phyloP scores from a whole-genome alignment of 2,329 filamentous ascomycete genomes.

The Colletotrichum acutatum region DNA sequence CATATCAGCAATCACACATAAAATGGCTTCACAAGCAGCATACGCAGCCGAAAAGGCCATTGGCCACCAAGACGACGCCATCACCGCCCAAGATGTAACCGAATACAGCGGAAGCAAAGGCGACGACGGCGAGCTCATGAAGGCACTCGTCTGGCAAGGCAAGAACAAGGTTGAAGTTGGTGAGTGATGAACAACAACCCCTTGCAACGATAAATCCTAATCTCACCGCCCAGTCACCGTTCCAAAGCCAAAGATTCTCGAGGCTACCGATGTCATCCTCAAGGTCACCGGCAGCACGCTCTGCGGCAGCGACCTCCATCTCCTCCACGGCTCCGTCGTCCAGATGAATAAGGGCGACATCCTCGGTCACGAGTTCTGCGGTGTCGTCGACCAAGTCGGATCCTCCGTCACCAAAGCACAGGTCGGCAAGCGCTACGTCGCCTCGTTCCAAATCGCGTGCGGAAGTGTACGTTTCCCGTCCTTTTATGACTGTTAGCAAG shows the following conservation, averaged over 20 bases:
- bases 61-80: slow-evolving; percentile 74
- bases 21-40: slow-evolving; percentile 75
- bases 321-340: slow-evolving; percentile 66
- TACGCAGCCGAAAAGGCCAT: slow-evolving; percentile 72
- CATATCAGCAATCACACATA: not conserved
- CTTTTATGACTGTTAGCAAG: no score
- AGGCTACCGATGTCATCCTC: slow-evolving; percentile 81
- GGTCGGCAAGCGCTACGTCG: slow-evolving; percentile 78
- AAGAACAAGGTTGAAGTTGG: slow-evolving; percentile 81
- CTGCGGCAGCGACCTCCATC: slow-evolving; percentile 68
- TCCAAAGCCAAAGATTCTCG: slow-evolving; percentile 77
- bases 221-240: slow-evolving; percentile 60
- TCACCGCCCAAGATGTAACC: slow-evolving; percentile 75
- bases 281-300: slow-evolving; percentile 76
- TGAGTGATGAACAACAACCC: slow-evolving; percentile 43
- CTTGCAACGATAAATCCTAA: not conserved
- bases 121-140: slow-evolving; percentile 73
- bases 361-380: slow-evolving; percentile 72
- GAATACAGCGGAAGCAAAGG: slow-evolving; percentile 60
- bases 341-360: slow-evolving; percentile 74
- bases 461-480: slow-evolving; percentile 48
- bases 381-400: slow-evolving; percentile 66
- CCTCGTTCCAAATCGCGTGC: slow-evolving; percentile 86
- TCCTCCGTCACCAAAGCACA: slow-evolving; percentile 63
- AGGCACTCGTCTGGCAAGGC: slow-evolving; percentile 83